Conservation (phyloP, 2,329 filamentous ascomycete species). For the Xenoacremonium recifei region DNA sequence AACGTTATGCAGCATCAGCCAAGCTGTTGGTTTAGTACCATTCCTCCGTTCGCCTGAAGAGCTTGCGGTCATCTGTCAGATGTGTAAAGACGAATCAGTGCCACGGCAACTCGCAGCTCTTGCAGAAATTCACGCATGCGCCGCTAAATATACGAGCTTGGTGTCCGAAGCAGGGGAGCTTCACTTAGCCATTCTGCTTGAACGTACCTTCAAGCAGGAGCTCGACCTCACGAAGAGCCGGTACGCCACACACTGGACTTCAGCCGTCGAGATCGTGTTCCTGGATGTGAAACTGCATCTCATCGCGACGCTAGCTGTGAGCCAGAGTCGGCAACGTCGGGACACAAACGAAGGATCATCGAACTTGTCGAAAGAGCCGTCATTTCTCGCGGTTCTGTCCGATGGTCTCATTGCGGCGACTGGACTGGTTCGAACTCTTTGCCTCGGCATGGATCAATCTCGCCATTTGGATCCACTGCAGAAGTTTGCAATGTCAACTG, state of each 20-base stretch:
- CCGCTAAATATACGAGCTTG: not conserved
- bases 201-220: not conserved
- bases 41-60: not conserved
- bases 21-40: not conserved
- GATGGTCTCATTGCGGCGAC: not conserved
- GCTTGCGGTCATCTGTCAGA: not conserved
- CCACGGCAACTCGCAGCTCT: not conserved
- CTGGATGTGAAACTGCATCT: not conserved
- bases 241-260: not conserved
- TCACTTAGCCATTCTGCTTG: not conserved
- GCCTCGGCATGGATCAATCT: not conserved
- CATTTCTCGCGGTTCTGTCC: not conserved
- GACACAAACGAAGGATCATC: not conserved
- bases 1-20: not conserved
- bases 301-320: not conserved
- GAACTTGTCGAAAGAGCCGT: not conserved
- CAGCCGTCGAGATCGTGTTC: not conserved
- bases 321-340: not conserved
- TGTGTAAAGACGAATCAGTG: not conserved
- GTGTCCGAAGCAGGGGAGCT: not conserved
- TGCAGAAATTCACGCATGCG: not conserved
- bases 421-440: not conserved
- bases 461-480: not conserved
- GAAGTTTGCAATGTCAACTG: not conserved
- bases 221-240: not conserved